phyloP scores from a whole-genome alignment of 2,329 filamentous ascomycete genomes.

The Fusarium papillatum region DNA sequence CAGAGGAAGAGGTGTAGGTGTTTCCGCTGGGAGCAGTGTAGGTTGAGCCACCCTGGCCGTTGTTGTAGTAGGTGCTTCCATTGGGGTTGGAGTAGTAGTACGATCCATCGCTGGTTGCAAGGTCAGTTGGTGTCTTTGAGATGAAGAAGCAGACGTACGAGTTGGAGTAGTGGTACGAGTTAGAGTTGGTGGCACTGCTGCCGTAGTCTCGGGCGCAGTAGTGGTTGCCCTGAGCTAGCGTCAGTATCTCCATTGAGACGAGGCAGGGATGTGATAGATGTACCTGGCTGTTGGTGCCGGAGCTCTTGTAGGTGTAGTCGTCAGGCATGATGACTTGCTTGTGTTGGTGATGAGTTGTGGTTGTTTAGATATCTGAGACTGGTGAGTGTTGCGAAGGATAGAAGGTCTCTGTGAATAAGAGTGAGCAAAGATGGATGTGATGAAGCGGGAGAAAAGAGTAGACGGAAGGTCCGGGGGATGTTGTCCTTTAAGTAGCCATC shows the following conservation, averaged over 20 bases:
- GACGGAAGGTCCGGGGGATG: background rate
- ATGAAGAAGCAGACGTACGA: too few relatives aligned
- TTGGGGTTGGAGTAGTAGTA: slow-evolving; percentile 82
- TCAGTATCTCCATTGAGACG: background rate
- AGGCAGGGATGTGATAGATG: slow-evolving; percentile 3
- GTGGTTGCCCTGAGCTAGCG: slow-evolving; percentile 71
- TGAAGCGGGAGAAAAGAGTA: background rate
- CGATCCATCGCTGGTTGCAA: slow-evolving; percentile 66
- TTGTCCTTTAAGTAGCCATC: background rate
- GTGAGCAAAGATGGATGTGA: background rate
- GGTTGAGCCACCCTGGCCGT: slow-evolving; percentile 67
- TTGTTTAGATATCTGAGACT: background rate
- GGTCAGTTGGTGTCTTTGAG: background rate
- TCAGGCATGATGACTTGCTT: slow-evolving; percentile 31
- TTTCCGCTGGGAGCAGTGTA: slow-evolving; percentile 70
- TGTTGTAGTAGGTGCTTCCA: slow-evolving; percentile 78
- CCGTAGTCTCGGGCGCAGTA: slow-evolving; percentile 77
- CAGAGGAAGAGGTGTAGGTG: slow-evolving; percentile 13
- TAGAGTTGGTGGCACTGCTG: slow-evolving; percentile 65
- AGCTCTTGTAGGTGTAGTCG: slow-evolving; percentile 59
- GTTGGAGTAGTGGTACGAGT: slow-evolving; percentile 79
- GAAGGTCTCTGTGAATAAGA: background rate
- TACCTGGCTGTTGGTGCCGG: slow-evolving; percentile 75
- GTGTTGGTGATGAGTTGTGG: background rate
- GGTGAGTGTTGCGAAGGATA: background rate